Evolutionary conservation across 805 yeast species (phyloP), one percentile per base, ranked within the genome.

Genomic region (Metschnikowia kunwiensis): DNA sequence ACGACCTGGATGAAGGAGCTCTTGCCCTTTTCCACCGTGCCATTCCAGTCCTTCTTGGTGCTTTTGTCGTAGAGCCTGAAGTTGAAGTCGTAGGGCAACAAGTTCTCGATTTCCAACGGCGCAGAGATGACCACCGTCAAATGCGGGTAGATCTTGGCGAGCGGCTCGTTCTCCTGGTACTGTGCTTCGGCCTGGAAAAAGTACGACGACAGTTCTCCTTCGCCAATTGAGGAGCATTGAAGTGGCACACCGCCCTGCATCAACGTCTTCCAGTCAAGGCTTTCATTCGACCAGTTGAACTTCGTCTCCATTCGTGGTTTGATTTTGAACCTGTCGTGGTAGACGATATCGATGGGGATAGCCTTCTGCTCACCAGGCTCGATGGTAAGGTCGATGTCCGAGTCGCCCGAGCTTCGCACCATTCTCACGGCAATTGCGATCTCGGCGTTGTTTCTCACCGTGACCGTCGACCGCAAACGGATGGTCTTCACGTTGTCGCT

Each of bases 61-160:
- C 78, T 79, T 51, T 86, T 85, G 55, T 88, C 93, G 57, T 82
- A 84, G 10, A 93, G 68, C 38, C 83, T 68, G 61, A 83, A 87
- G 13, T 75, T 69, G 28, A 91, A 60, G 49, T 86, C 95, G 54
- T 74, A 84, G 0, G 99, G 97, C 32, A 94, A 58, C 34, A 87
- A 64, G 52, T 93, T 93, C 47, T 85, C 88, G 40, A 93, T 69
- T 48, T 85, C 86, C 30, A 93, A 61, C 0, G 98, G 97, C 0
- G 97, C 86, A 0, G 93, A 78, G 5, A 93, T 62, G 4, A 79
- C 72, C 16, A 93, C 62, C 7, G 69, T 73, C 85, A 91, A 74
- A 50, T 86, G 93, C 0, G 98, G 98, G 52, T 86, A 94, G 1
- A 85, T 72, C 40, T 72, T 68, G 0, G 85, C 74, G 17, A 88